Percentiles rank a stretch among this genome's conserved stretches.
phyloP scores from a whole-genome alignment of 1,139 yeast species.

The Meyerozyma athensensis region DNA sequence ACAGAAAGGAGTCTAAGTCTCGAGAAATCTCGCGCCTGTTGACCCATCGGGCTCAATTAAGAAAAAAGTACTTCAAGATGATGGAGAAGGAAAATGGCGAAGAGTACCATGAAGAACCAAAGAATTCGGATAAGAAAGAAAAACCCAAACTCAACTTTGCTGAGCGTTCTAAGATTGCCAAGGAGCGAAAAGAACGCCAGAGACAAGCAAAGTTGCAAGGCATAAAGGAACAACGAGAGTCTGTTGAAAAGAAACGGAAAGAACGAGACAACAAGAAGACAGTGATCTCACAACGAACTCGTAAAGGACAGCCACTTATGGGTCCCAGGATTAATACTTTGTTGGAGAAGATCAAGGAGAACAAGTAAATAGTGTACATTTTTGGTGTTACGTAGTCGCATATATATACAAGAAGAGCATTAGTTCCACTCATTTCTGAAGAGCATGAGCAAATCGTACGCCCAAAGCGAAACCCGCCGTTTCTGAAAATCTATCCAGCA shows the following conservation, averaged over 20 bases:
- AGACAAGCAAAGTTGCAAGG: constrained; percentile 27
- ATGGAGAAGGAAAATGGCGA: constrained; percentile 53
- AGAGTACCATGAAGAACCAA: constrained; percentile 8
- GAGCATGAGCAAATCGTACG: constrained; percentile 11
- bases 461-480: constrained; percentile 10
- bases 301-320: constrained; percentile 83
- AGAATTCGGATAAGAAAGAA: constrained; percentile 6
- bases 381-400: background rate
- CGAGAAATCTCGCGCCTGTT: constrained; percentile 72
- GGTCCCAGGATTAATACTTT: constrained; percentile 81
- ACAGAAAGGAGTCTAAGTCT: constrained; percentile 38
- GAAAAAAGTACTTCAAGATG: constrained; percentile 77
- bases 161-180: constrained; percentile 45
- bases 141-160: constrained; percentile 26
- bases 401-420: background rate
- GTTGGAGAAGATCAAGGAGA: constrained; percentile 68
- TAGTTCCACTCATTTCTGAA: background rate
- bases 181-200: constrained; percentile 38
- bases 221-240: constrained; percentile 20
- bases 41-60: constrained; percentile 75
- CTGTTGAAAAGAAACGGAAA: constrained; percentile 18
- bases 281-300: constrained; percentile 54
- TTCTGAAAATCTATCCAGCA: constrained; percentile 12
- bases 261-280: constrained; percentile 47
- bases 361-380: constrained; percentile 14